Conservation (phyloP, 208 protist genomes). For the Acanthamoeba royreba region DNA sequence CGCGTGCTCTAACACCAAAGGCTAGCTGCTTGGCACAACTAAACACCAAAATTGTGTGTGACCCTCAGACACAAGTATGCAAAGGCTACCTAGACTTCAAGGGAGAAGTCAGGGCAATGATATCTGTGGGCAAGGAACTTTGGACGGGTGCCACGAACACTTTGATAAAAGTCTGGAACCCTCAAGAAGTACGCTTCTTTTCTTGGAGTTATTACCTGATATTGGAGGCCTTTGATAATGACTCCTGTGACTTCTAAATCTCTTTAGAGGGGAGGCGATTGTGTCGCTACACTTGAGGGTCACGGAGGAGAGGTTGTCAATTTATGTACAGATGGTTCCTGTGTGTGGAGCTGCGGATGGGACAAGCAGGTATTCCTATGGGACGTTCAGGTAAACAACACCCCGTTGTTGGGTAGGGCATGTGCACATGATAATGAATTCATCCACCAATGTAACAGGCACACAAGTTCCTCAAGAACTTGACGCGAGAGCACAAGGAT, state of each 20-base stretch:
- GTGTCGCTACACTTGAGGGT: not conserved
- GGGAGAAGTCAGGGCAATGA: not conserved
- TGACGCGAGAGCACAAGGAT: not conserved
- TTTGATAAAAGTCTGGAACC: slow-evolving; percentile 40
- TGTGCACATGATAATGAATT: too few relatives aligned
- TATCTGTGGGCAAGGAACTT: slow-evolving; percentile 11
- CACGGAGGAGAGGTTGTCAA: slow-evolving; percentile 20
- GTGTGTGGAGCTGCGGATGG: slow-evolving; percentile 44
- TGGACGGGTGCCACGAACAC: not conserved
- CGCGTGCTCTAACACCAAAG: not conserved
- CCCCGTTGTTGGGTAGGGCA: too few relatives aligned
- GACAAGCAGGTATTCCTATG: slow-evolving; percentile 31
- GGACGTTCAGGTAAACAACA: not conserved
- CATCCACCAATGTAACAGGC: not conserved
- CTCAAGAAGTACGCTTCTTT: not conserved
- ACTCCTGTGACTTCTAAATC: too few relatives aligned
- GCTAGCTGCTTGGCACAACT: too few relatives aligned
- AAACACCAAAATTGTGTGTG: too few relatives aligned
- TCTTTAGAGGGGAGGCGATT: not conserved
- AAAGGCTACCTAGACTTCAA: slow-evolving; percentile 17
- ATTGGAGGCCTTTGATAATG: too few relatives aligned
- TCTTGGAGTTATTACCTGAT: too few relatives aligned
- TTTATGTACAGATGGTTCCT: slow-evolving; percentile 19
- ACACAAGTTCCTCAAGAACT: not conserved
- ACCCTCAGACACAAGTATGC: slow-evolving; percentile 28